These are phyloP conservation scores for Penicillium brasilianum DNA, from an alignment of 2,329 filamentous ascomycete genomes.

Conservation along the genomic window DNA sequence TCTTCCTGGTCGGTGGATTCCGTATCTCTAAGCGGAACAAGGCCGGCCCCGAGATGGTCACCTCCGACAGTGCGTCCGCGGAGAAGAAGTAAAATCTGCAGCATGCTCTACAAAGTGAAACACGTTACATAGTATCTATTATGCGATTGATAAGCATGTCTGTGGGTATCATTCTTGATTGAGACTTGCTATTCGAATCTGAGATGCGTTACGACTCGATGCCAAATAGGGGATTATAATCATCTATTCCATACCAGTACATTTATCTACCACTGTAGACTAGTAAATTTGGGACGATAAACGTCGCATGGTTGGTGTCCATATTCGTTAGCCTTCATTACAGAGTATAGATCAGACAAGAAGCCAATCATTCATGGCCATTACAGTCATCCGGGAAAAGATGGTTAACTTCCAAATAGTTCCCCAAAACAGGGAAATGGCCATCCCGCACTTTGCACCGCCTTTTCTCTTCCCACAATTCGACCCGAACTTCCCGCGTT, in stretches of 20 bases:
- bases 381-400: too few species aligned
- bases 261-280: neutral
- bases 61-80: conserved; percentile 16
- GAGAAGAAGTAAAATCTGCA: conserved; percentile 27
- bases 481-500: neutral
- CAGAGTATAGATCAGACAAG: too few species aligned
- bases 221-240: conserved; percentile 15
- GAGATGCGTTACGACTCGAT: conserved; percentile 15
- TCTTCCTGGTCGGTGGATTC: conserved; percentile 62
- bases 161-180: conserved; percentile 7
- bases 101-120: neutral
- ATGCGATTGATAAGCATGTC: neutral
- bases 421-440: neutral
- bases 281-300: neutral
- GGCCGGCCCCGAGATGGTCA: conserved; percentile 16
- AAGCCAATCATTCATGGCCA: neutral
- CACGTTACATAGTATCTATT: neutral
- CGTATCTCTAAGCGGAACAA: conserved; percentile 61
- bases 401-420: too few species aligned
- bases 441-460: conserved; percentile 23
- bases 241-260: neutral
- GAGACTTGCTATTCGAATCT: conserved; percentile 12
- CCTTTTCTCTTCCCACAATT: too few species aligned
- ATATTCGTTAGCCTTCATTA: neutral
- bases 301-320: too few species aligned